Evolutionary conservation across 495 filamentous ascomycete species (phyloP).

Genomic region (Diplogelasinospora grovesii): DNA sequence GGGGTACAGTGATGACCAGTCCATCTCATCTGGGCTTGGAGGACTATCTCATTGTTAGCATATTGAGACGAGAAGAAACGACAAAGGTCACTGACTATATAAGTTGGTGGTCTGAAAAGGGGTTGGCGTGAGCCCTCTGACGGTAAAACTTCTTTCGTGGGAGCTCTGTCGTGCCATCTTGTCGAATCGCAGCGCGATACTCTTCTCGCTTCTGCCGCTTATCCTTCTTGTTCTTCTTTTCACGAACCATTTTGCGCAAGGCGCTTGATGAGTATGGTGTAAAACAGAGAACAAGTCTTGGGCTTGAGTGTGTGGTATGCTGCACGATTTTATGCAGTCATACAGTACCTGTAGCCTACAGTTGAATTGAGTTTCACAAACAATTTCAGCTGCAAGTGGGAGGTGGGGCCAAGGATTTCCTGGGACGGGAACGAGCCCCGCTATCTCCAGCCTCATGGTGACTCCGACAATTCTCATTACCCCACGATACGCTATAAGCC

Average conservation of each 20-base stretch:
- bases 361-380: too few relatives aligned
- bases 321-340: too few relatives aligned
- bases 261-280: too few relatives aligned
- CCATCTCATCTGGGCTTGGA: constrained; percentile 73
- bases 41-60: constrained; percentile 49
- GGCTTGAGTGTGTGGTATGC: too few relatives aligned
- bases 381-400: too few relatives aligned
- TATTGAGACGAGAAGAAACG: background rate
- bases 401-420: too few relatives aligned
- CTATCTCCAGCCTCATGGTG: constrained; percentile 6
- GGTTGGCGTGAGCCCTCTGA: constrained; percentile 94
- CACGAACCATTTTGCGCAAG: too few relatives aligned
- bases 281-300: too few relatives aligned
- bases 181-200: constrained; percentile 46
- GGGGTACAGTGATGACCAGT: constrained; percentile 86
- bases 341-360: too few relatives aligned
- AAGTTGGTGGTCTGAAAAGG: constrained; percentile 87
- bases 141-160: constrained; percentile 93
- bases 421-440: constrained; percentile 1
- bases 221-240: constrained; percentile 35
- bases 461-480: constrained; percentile 3
- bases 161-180: constrained; percentile 35
- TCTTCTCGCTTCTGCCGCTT: constrained; percentile 71
- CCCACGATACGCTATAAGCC: constrained; percentile 5
- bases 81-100: constrained; percentile 56